Percentiles rank a stretch among this genome's conserved stretches.
Evolutionary conservation across 164 flowering plant genomes (phyloP).

Genomic region (Stephania japonica): DNA sequence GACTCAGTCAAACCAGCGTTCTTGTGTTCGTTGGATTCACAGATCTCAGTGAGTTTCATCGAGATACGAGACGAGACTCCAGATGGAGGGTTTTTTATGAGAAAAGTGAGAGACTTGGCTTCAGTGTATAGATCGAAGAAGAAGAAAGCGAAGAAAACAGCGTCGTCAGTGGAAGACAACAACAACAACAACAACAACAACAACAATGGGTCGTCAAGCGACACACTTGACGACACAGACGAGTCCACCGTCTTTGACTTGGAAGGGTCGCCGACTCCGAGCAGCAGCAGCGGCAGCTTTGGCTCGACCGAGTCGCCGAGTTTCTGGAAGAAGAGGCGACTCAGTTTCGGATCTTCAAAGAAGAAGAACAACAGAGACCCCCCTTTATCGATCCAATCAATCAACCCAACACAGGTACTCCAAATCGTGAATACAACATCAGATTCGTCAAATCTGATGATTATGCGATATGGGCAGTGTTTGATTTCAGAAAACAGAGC

Average conservation of each 20-base stretch:
- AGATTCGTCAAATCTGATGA: no score
- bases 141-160: slow-evolving; percentile 1
- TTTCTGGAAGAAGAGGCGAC: not conserved
- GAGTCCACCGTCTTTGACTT: not conserved
- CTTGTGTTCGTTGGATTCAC: not conserved
- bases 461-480: no score
- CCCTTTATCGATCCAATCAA: no score
- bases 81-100: not conserved
- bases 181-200: not conserved
- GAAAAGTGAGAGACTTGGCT: not conserved
- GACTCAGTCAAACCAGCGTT: not conserved
- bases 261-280: not conserved
- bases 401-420: not conserved
- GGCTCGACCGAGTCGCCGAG: not conserved
- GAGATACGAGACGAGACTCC: not conserved
- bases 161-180: not conserved
- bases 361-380: not conserved
- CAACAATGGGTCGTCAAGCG: not conserved
- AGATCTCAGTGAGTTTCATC: not conserved
- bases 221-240: not conserved
- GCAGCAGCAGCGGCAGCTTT: not conserved
- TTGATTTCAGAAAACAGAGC: not conserved
- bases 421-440: no score
- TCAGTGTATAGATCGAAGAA: not conserved
- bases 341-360: not conserved